Evolutionary conservation across 2,329 filamentous ascomycete genomes (phyloP).

Genomic region (Hypoxylon sp.): DNA sequence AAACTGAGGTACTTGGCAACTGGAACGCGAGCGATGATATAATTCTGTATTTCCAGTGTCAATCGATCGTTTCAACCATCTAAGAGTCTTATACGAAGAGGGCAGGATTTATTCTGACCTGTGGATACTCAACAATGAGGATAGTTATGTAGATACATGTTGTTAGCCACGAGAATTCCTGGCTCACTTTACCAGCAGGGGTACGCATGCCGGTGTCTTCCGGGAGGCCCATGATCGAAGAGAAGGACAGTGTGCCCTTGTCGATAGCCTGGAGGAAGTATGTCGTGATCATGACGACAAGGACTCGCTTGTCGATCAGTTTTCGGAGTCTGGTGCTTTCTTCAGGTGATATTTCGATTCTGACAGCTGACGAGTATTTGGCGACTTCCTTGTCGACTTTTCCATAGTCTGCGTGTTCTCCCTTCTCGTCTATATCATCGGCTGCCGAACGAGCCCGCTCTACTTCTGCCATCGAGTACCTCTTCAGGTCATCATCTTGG

Average conservation of each 20-base stretch:
- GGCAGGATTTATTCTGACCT: slow-evolving; percentile 53
- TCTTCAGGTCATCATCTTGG: slow-evolving; percentile 46
- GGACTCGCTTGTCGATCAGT: slow-evolving; percentile 77
- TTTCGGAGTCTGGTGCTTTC: slow-evolving; percentile 73
- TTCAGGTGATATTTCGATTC: slow-evolving; percentile 70
- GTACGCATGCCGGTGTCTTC: slow-evolving; percentile 66
- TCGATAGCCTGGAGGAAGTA: slow-evolving; percentile 81
- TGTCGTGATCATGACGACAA: slow-evolving; percentile 79
- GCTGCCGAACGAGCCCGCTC: slow-evolving; percentile 48
- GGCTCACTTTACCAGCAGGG: slow-evolving; percentile 54
- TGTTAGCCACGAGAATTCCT: slow-evolving; percentile 78
- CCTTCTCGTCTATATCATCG: slow-evolving; percentile 63
- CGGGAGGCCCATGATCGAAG: slow-evolving; percentile 74
- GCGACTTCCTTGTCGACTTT: slow-evolving; percentile 78
- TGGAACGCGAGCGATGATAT: slow-evolving; percentile 73
- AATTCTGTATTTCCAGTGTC: slow-evolving; percentile 53
- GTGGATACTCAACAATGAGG: slow-evolving; percentile 79
- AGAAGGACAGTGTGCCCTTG: slow-evolving; percentile 76
- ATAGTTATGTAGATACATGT: slow-evolving; percentile 83
- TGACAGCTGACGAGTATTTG: slow-evolving; percentile 73
- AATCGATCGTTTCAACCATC: not conserved
- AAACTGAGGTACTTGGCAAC: slow-evolving; percentile 77
- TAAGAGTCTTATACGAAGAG: not conserved
- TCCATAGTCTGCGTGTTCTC: slow-evolving; percentile 65
- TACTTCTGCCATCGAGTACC: slow-evolving; percentile 51